phyloP scores from a whole-genome alignment of 495 filamentous ascomycete genomes.

The Bacidia rubella region DNA sequence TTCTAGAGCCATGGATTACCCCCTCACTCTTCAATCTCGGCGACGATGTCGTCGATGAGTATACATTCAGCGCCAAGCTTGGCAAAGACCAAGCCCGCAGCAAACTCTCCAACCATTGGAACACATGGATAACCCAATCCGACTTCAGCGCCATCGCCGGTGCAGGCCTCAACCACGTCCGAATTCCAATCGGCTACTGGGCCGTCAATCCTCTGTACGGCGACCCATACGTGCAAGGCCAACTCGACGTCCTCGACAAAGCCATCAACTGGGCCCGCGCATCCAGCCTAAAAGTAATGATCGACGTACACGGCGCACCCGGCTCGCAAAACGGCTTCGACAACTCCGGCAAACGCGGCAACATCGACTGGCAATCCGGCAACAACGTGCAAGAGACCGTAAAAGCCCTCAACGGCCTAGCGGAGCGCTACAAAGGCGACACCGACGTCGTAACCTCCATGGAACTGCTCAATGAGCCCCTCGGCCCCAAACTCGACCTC shows the following conservation, averaged over 20 bases:
- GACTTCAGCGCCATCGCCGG: constrained; percentile 55
- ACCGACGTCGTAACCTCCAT: constrained; percentile 56
- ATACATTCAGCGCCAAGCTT: constrained; percentile 37
- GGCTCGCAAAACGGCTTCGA: constrained; percentile 77
- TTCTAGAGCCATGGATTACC: constrained; percentile 51
- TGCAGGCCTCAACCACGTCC: constrained; percentile 58
- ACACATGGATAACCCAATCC: constrained; percentile 47
- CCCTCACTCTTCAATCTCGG: constrained; percentile 45
- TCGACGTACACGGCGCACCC: constrained; percentile 38
- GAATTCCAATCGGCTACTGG: constrained; percentile 76
- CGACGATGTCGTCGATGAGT: constrained; percentile 48
- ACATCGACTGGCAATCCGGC: constrained; percentile 48
- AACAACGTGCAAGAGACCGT: constrained; percentile 44
- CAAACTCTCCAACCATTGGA: constrained; percentile 43
- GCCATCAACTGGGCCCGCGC: constrained; percentile 55
- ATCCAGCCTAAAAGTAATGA: constrained; percentile 27
- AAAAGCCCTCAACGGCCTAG: constrained; percentile 42
- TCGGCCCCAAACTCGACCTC: constrained; percentile 36
- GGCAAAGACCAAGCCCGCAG: constrained; percentile 36
- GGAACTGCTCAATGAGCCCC: constrained; percentile 62
- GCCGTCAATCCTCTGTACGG: constrained; percentile 42
- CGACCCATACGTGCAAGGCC: constrained; percentile 63
- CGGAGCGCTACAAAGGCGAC: constrained; percentile 43
- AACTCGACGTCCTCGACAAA: constrained; percentile 49
- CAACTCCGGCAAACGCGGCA: constrained; percentile 54